phyloP scores from a whole-genome alignment of 768 basidiomycete species.

The Tricholoma sp. region DNA sequence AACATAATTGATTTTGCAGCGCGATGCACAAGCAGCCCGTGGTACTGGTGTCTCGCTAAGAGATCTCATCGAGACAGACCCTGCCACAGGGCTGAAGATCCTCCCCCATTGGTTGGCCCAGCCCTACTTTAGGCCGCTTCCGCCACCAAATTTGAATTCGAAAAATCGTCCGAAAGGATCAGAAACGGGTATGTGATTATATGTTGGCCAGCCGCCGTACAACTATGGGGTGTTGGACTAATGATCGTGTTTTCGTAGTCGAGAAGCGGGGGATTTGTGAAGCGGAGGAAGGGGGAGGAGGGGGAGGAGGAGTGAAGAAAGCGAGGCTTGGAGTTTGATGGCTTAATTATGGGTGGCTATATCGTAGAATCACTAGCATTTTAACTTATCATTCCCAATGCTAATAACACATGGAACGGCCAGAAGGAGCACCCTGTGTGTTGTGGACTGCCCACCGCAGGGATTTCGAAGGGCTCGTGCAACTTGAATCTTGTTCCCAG shows the following conservation, averaged over 20 bases:
- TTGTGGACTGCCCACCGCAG: too few relatives aligned
- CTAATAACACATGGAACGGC: too few relatives aligned
- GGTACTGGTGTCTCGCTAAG: conserved; percentile 20
- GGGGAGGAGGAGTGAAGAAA: neutral
- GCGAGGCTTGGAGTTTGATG: neutral
- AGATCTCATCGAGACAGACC: conserved; percentile 29
- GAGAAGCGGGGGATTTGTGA: neutral
- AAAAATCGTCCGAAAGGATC: neutral
- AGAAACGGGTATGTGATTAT: neutral
- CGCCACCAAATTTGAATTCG: conserved; percentile 1
- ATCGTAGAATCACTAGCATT: too few relatives aligned
- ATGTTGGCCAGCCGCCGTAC: neutral
- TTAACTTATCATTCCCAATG: too few relatives aligned
- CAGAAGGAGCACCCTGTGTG: too few relatives aligned
- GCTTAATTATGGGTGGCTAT: too few relatives aligned
- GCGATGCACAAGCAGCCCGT: conserved; percentile 36
- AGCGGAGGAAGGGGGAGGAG: neutral
- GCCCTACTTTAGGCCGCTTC: conserved; percentile 54
- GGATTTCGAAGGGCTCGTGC: too few relatives aligned
- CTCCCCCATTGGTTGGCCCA: conserved; percentile 51
- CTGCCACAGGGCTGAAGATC: conserved; percentile 30
- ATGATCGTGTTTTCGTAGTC: neutral
- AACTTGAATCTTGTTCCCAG: too few relatives aligned
- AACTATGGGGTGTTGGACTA: neutral
- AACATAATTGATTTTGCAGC: too few relatives aligned